Evolutionary conservation across 2,329 filamentous ascomycete species (phyloP), one percentile per base, ranked within the genome.

Genomic region (Apiospora kogelbergensis): DNA sequence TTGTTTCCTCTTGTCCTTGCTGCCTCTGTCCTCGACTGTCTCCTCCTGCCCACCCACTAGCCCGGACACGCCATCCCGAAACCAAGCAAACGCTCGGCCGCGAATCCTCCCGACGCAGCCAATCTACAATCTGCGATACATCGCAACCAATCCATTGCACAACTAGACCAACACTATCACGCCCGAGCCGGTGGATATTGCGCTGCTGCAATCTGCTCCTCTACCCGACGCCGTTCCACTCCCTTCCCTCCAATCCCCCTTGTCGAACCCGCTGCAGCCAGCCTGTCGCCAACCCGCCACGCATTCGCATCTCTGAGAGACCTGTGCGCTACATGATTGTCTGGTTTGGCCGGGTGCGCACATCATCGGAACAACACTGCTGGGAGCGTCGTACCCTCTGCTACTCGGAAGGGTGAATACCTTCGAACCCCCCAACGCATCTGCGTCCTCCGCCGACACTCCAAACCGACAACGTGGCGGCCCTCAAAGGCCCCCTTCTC

Each of bases 401-500:
- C 40, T 11, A 57, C 20, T 48, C 11, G 46, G 48, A 30, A 20
- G 48, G 48, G 48, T 33, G 20, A 20, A 13, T n/a, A 11, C 53
- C 53, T 60, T 60, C 53, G 30, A 37, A 6, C 37, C 20, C 26
- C 17, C 6, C 26, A n/a, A 3, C 53, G n/a, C 9, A 60, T n/a
- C 20, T 37, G 5, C 17, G 4, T n/a, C 20, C 53, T 37, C 17
- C 17, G 20, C 53, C 26, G 33, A 44, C 63, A 33, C 24, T 13
- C 13, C 41, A 11, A 3, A 33, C 42, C 60, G 53, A n/a, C 53
- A 60, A 60, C 33, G 30, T 60, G 71, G 73, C 74, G 71, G 71
- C 71, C 46, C 71, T 71, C 67, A 69, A 41, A 70, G 72, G 72
- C 71, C 37, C 53, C 53, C 30, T 60, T 1, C 71, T 70, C 63